A percentile compares a stretch with the other conserved stretches of the same genome.
phyloP scores from a whole-genome alignment of 345 rosid genomes.

The Punica granatum region DNA sequence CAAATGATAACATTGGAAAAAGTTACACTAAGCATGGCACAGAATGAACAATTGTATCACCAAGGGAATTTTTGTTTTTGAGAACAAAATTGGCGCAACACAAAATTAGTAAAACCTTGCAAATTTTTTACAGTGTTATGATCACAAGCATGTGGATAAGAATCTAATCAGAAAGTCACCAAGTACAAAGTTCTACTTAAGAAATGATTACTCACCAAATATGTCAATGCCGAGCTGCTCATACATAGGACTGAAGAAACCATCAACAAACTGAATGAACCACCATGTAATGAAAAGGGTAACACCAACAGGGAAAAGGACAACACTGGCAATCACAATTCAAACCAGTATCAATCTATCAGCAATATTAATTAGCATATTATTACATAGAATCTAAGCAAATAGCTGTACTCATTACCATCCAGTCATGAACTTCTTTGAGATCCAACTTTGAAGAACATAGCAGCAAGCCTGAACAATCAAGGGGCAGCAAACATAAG shows the following conservation, averaged over 20 bases:
- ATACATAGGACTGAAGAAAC: conserved; percentile 70
- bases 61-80: no score
- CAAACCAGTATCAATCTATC: conserved; percentile 18
- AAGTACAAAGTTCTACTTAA: not conserved
- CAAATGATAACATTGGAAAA: not conserved
- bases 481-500: conserved; percentile 7
- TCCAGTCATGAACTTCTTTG: conserved; percentile 77
- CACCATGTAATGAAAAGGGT: conserved; percentile 69
- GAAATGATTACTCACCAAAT: conserved; percentile 35
- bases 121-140: not conserved
- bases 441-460: conserved; percentile 63
- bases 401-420: conserved; percentile 29
- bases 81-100: no score
- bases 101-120: not conserved
- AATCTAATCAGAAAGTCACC: not conserved
- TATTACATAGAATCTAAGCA: not conserved
- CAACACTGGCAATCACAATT: conserved; percentile 42
- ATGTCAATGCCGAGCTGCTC: conserved; percentile 50
- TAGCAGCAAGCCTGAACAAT: conserved; percentile 57
- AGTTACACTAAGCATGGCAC: not conserved
- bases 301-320: conserved; percentile 66
- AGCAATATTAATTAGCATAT: not conserved
- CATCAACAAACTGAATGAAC: conserved; percentile 66
- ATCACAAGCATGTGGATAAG: not conserved
- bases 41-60: not conserved